Percentiles rank a stretch among this genome's conserved stretches.
These are phyloP conservation scores for Malassezia psittaci DNA, from an alignment of 1,284 basidiomycete species.

Conservation along the genomic window DNA sequence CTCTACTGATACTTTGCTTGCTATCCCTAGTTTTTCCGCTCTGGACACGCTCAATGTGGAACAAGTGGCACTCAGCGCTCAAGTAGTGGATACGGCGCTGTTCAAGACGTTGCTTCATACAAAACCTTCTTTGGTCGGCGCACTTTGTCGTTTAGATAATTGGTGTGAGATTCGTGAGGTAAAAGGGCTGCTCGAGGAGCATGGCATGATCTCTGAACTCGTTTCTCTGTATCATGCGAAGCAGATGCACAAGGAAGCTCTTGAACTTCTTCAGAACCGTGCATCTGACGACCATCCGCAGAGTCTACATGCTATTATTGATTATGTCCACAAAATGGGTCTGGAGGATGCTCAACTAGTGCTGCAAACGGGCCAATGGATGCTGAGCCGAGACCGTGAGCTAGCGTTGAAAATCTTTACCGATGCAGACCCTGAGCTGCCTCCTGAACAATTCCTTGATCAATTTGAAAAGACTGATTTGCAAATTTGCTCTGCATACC, in stretches of 20 bases:
- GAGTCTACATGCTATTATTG: conserved; percentile 54
- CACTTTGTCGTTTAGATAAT: conserved; percentile 80
- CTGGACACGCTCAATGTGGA: conserved; percentile 25
- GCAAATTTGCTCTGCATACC: conserved; percentile 58
- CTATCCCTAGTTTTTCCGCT: conserved; percentile 23
- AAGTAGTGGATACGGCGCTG: conserved; percentile 86
- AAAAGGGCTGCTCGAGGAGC: conserved; percentile 69
- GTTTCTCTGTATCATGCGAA: conserved; percentile 85
- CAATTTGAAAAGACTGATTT: conserved; percentile 63
- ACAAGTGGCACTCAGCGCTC: conserved; percentile 56
- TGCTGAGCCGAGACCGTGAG: conserved; percentile 63
- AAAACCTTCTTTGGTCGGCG: conserved; percentile 70
- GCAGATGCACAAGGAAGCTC: conserved; percentile 83
- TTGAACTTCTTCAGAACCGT: conserved; percentile 63
- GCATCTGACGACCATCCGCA: conserved; percentile 66
- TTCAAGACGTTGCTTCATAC: conserved; percentile 85
- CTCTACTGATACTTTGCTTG: conserved; percentile 18
- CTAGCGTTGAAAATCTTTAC: conserved; percentile 85
- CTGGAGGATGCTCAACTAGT: conserved; percentile 35
- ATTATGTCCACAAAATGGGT: conserved; percentile 78
- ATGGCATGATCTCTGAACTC: conserved; percentile 82
- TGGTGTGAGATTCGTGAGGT: conserved; percentile 96
- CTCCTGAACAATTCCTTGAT: conserved; percentile 26
- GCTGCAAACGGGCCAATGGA: conserved; percentile 60
- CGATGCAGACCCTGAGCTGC: conserved; percentile 60